A percentile compares a stretch with the other conserved stretches of the same genome.
These are phyloP conservation scores for Mycotypha africana DNA, from an alignment of 371 early-diverging fungal species.

Conservation along the genomic window DNA sequence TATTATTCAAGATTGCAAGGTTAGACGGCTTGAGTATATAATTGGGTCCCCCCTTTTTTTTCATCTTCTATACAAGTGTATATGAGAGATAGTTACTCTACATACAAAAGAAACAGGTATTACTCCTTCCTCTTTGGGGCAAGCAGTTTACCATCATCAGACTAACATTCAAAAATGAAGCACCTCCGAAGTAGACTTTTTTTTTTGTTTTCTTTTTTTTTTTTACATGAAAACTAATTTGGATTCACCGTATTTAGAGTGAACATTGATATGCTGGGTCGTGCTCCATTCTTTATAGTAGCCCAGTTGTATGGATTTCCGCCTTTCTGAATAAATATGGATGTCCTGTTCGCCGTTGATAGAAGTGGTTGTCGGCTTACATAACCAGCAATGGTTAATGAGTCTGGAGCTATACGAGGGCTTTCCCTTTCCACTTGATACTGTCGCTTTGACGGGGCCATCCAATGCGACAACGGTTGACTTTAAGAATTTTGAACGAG, in stretches of 20 bases:
- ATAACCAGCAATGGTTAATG: slow-evolving; percentile 10
- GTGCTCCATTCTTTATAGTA: slow-evolving; percentile 2
- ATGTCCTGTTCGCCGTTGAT: background rate
- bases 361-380: slow-evolving; percentile 4
- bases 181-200: too few relatives aligned
- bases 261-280: background rate
- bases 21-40: too few relatives aligned
- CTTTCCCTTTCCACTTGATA: background rate
- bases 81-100: too few relatives aligned
- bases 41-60: too few relatives aligned
- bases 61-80: too few relatives aligned
- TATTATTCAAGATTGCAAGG: too few relatives aligned
- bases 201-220: too few relatives aligned
- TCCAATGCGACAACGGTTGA: slow-evolving; percentile 8
- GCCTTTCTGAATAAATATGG: background rate
- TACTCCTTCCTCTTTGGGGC: too few relatives aligned
- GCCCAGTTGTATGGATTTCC: slow-evolving; percentile 3
- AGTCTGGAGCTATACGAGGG: background rate
- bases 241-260: slow-evolving; percentile 9
- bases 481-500: slow-evolving; percentile 2
- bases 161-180: too few relatives aligned
- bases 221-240: background rate
- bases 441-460: slow-evolving; percentile 9
- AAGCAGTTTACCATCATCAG: too few relatives aligned
- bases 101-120: too few relatives aligned